Base-by-base conservation (phyloP, 169 alveolate genomes). In the Plasmodium vinckei region DNA sequence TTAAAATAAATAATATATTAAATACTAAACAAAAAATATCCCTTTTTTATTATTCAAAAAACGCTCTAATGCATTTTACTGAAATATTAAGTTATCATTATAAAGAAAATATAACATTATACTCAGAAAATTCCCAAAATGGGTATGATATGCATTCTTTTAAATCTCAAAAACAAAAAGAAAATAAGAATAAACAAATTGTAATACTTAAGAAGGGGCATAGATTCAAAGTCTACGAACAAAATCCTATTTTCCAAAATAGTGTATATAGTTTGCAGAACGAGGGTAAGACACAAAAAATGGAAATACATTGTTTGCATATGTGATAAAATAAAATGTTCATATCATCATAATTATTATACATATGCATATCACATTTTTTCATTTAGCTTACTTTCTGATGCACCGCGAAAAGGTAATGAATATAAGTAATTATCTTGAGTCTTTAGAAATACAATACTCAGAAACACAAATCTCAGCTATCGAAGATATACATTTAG, bases 11-110 rank as follows among this genome's bases (percentile, higher is more conserved):
- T 64, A 86, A 86, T 7, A 51, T 23, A 53, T 64, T 86, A 64
- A 70, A 56, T 60, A 23, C 47, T 21, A 57, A 63, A 46, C 60
- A 86, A 27, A 86, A 86, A 59, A 51, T 54, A 56, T 61, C 87
- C 33, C 47, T 86, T 15, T 86, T 86, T 33, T 86, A 70, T 63
- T 86, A 86, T n/a, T 86, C 91, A n/a, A 44, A 47, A 53, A 56
- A 86, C 27, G 75, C 69, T 33, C 12, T 86, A 15, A 33, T 86
- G 25, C 72, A 86, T 17, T 13, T 86, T 17, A 60, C 59, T 47
- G 91, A 86, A 46, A 86, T 86, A 19, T 53, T 86, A 13, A 86
- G 91, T 70, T 59, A 86, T 9, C 72, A 68, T 44, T 86, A 59
- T 60, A 86, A 65, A 47, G 60, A 57, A 70, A 71, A 61, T 44